Base-by-base conservation (phyloP, 1,139 yeast species). In the Pichia sp. region DNA sequence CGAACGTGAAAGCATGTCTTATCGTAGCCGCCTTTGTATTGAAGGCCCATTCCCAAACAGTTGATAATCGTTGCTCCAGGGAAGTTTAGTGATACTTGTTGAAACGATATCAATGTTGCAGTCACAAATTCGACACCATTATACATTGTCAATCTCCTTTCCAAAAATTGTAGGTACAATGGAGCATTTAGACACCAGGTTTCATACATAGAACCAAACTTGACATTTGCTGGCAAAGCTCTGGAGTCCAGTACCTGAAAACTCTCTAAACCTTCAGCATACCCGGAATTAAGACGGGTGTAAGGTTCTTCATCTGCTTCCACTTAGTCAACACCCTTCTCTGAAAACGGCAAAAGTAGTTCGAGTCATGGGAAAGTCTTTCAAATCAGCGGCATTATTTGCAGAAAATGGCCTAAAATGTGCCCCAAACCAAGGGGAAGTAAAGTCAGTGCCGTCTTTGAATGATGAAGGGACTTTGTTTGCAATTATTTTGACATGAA, bases 351-450 rank as follows among this genome's bases (percentile, higher is more conserved):
- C 36, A 36, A 66, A 69, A 0, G 88, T 78, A 5, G 53, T 49
- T 36, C 69, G 52, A 0, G 84, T 69, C 41, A 75, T 58, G 29
- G 57, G 52, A 19, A 64, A 60, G 37, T 77, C 84, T 24, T 64
- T 56, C 29, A 55, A 51, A 22, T 76, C 82, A 19, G 58, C 53
- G 0, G 52, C 61, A 32, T 58, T 59, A 17, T 53, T 59, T 23
- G 67, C 59, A 5, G 88, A 87, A 43, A 67, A 70, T 3, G 91
- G 87, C 41, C 88, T 63, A 58, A 69, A 80, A 56, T 82, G 91
- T 2, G 91, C 93, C 5, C 93, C 93, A 1, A 88, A 86, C 80
- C 84, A 77, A 4, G 80, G 71, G 0, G 86, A 77, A 3, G 88
- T 77, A 49, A 76, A 81, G 23, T 62, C 59, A 2, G 71, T 57